A percentile compares a stretch with the other conserved stretches of the same genome.
Conservation (phyloP, 805 yeast genomes). For the Candida stauntonica region DNA sequence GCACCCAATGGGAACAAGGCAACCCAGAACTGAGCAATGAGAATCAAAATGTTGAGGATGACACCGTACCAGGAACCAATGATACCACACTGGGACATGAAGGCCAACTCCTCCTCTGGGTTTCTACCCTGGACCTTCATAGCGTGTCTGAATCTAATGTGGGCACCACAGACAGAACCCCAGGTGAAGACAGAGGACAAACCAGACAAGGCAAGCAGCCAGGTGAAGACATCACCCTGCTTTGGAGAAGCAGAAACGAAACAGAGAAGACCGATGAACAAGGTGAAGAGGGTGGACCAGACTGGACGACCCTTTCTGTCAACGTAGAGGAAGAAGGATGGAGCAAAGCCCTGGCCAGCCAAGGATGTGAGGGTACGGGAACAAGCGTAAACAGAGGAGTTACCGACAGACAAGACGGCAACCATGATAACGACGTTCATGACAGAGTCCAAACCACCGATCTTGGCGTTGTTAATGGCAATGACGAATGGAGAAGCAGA, state of each 20-base stretch:
- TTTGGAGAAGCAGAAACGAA: slow-evolving; percentile 58
- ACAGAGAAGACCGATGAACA: slow-evolving; percentile 50
- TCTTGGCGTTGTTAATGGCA: slow-evolving; percentile 57
- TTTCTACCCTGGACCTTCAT: slow-evolving; percentile 57
- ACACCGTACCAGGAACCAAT: slow-evolving; percentile 64
- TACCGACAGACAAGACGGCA: slow-evolving; percentile 48
- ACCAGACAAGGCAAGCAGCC: slow-evolving; percentile 78
- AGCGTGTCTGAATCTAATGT: slow-evolving; percentile 63
- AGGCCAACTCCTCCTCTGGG: slow-evolving; percentile 60
- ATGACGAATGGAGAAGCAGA: slow-evolving; percentile 64
- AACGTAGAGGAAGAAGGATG: slow-evolving; percentile 41
- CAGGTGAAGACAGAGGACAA: slow-evolving; percentile 75
- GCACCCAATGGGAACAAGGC: slow-evolving; percentile 42
- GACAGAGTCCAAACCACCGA: slow-evolving; percentile 53
- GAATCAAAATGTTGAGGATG: slow-evolving; percentile 51
- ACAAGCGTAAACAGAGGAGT: slow-evolving; percentile 50
- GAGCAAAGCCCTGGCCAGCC: slow-evolving; percentile 48
- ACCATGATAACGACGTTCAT: slow-evolving; percentile 57
- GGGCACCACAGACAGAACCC: slow-evolving; percentile 69
- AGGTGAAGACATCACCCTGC: slow-evolving; percentile 56
- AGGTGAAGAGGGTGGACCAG: slow-evolving; percentile 39
- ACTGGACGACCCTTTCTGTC: slow-evolving; percentile 57
- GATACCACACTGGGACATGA: slow-evolving; percentile 65
- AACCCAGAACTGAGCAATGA: slow-evolving; percentile 78
- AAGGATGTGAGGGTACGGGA: slow-evolving; percentile 51